Evolutionary conservation across 164 flowering plant species (phyloP), one percentile per base, ranked within the genome.

Genomic region (Santalum album): DNA sequence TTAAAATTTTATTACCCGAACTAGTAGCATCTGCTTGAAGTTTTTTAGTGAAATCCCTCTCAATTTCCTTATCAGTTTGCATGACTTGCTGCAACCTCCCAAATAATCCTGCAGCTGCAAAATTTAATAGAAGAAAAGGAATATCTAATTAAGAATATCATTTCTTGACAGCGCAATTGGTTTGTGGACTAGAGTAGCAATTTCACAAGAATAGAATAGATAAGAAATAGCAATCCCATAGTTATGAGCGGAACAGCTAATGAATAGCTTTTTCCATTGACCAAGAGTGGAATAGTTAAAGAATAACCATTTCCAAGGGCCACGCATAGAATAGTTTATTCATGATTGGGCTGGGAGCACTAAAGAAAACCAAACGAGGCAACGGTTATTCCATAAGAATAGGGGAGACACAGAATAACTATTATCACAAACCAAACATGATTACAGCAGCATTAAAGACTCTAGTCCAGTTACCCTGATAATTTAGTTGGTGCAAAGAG

Each of bases 11-110:
- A 83, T 81, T 61, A 43, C 48, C 53, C 54, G 27, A 43, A 25
- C 47, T 49, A 47, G 54, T 62, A 64, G 54, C 63, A 64, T 70
- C 72, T 27, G 25, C 47, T 46, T 65, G 74, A 38, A 64, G 44
- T 54, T 62, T 76, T 54, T 72, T 73, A 67, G 73, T 40, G 66
- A 81, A 84, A 12, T 72, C 56, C 50, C 54, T 36, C 22, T 81
- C 82, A 42, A 49, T 68, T 56, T 77, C 81, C 70, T 80, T 87
- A 60, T 90, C 89, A 55, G 19, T 65, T 68, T 72, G 88, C 71
- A 87, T 75, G 57, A 85, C 67, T 55, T 64, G 78, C 77, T 83
- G 92, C 80, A 90, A 62, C 72, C 75, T 77, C 56, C 73, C 79
- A 79, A 63, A 72, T 35, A 72, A 66, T 51, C 86, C 89, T 65